phyloP scores from a whole-genome alignment of 2,329 filamentous ascomycete genomes.

The Arthrobotrys megalospora region DNA sequence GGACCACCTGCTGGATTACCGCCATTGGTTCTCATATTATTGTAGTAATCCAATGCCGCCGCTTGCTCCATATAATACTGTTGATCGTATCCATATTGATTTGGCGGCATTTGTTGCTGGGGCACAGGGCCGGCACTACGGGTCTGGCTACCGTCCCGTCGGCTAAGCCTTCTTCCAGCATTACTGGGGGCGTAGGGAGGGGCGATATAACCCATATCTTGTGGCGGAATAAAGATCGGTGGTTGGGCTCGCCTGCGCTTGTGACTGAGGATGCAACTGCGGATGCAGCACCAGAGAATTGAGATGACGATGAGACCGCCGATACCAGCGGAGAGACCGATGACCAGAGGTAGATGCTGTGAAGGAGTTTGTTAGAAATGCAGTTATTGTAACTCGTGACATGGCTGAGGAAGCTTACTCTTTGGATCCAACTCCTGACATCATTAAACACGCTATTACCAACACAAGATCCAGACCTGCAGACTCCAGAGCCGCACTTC shows the following conservation, averaged over 20 bases:
- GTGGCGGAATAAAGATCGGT: constrained; percentile 58
- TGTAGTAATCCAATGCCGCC: constrained; percentile 55
- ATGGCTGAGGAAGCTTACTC: constrained; percentile 51
- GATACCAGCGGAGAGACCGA: constrained; percentile 80
- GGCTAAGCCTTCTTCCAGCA: constrained; percentile 41
- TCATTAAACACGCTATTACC: constrained; percentile 79
- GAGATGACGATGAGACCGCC: constrained; percentile 80
- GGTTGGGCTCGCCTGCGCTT: constrained; percentile 47
- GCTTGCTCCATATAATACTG: constrained; percentile 58
- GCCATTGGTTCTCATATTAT: constrained; percentile 39
- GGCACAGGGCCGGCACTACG: constrained; percentile 24
- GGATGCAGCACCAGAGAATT: constrained; percentile 77
- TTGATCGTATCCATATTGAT: constrained; percentile 44
- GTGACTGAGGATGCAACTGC: constrained; percentile 71
- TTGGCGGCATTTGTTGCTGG: constrained; percentile 28
- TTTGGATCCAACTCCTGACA: constrained; percentile 80
- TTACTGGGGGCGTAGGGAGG: constrained; percentile 23
- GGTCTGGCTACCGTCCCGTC: constrained; percentile 37
- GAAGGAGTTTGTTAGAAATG: constrained; percentile 17
- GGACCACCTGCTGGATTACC: constrained; percentile 9
- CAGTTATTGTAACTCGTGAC: neutral
- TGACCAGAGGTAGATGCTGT: constrained; percentile 83
- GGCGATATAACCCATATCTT: constrained; percentile 55
- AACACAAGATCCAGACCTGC: constrained; percentile 82
- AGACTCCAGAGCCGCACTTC: constrained; percentile 81